These are phyloP conservation scores for Magnaporthiopsis rhizophila DNA, from an alignment of 2,329 filamentous ascomycete genomes.

Conservation along the genomic window DNA sequence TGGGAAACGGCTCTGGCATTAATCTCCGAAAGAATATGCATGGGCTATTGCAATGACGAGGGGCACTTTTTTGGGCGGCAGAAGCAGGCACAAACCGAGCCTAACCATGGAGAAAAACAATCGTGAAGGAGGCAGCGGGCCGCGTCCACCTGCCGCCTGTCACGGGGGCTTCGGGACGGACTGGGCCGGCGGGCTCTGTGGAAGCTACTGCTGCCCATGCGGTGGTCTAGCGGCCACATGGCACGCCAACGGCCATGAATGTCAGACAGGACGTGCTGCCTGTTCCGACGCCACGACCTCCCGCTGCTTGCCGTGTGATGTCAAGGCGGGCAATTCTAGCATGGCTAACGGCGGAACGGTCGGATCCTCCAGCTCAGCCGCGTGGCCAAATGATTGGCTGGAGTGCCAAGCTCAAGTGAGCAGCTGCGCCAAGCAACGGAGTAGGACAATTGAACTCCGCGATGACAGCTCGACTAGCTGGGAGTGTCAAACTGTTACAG, in stretches of 20 bases:
- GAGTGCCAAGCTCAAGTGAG: no score
- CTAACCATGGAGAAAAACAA: neutral
- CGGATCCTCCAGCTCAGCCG: neutral
- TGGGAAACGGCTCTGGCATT: neutral
- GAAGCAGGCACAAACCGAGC: neutral
- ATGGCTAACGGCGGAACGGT: neutral
- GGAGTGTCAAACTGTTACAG: neutral
- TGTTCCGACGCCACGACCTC: no score
- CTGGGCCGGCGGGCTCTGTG: no score
- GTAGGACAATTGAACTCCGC: neutral
- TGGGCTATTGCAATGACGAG: neutral
- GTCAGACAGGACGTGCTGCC: no score
- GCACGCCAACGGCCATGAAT: no score
- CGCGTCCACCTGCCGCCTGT: neutral
- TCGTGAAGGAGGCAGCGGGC: neutral
- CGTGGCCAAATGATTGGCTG: neutral
- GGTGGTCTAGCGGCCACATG: neutral
- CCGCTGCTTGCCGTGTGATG: neutral
- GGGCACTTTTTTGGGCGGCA: neutral
- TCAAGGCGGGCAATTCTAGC: neutral
- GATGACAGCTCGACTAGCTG: neutral
- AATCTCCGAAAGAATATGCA: neutral
- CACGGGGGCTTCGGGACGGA: neutral
- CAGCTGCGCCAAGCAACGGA: neutral
- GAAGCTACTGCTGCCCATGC: neutral